These are phyloP conservation scores for Aspergillus jensenii DNA, from an alignment of 2,329 filamentous ascomycete species.

Conservation along the genomic window DNA sequence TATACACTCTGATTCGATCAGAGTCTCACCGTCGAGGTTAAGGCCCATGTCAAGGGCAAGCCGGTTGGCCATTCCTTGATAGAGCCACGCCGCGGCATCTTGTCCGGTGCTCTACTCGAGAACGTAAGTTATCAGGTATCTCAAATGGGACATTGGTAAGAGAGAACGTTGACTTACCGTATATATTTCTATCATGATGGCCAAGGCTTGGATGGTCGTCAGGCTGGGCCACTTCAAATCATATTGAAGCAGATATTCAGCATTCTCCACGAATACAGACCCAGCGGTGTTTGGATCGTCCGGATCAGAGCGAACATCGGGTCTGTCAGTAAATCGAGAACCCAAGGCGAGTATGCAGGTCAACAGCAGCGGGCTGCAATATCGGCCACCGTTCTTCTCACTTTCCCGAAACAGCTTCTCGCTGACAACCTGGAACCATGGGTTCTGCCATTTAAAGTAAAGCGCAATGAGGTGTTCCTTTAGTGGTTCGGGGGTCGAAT, in stretches of 20 bases:
- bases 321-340: background rate
- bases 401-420: background rate
- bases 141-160: too few relatives aligned
- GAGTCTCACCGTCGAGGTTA: background rate
- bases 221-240: background rate
- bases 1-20: background rate
- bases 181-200: background rate
- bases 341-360: background rate
- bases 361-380: background rate
- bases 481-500: background rate
- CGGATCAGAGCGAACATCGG: background rate
- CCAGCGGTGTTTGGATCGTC: background rate
- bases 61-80: background rate
- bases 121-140: background rate
- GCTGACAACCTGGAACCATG: background rate
- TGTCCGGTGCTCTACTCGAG: background rate
- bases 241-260: background rate
- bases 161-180: background rate
- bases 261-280: background rate
- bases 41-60: background rate
- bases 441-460: background rate
- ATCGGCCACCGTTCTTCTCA: background rate
- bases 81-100: background rate
- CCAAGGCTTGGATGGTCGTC: background rate
- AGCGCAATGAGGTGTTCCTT: background rate